Base-by-base conservation (phyloP, 2,329 filamentous ascomycete genomes). In the Dactylellina drechsleri region DNA sequence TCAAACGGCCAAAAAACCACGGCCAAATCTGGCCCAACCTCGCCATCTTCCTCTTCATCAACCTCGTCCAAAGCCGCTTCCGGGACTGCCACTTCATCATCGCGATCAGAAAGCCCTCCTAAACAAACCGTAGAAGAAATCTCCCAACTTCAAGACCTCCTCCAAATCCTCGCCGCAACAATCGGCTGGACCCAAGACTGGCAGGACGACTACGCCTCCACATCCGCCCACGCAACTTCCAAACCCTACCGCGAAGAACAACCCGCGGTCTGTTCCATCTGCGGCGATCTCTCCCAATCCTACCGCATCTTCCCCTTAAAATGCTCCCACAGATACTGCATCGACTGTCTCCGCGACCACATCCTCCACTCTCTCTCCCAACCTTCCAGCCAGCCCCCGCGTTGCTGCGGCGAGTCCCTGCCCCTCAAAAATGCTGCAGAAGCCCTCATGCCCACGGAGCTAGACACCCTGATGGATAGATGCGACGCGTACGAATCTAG, bases 61-160 rank as follows among this genome's bases (percentile, higher is more conserved):
- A 26, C n/a, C 40, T 43, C 56, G 23, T 18, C 10, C 47, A 23
- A 23, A 23, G 23, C 40, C 40, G 40, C 40, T 6, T 1, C 40
- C 40, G 40, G 40, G 12, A n/a, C 40, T n/a, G n/a, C 40, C 10
- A 43, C 40, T n/a, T 12, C 31, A 49, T 28, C 59, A 62, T 13
- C 43, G 6, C 43, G 23, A 31, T 23, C 23, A 4, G 54, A 28
- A 23, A 7, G 26, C 45, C 45, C 15, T 45, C 36, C 18, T 31
- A 18, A 1, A 49, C 56, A 58, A 50, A 62, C 26, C 62, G 10
- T 57, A 10, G 70, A 66, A 36, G 70, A 74, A 47, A 52, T 74
- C 41, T 74, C 70, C 28, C 56, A 74, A 53, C 62, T 74, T 18
- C 64, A 74, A 62, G 70, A 74, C 18, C 64, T 74, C 28, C 61